These are phyloP conservation scores for Fomitopsis serialis DNA, from an alignment of 768 basidiomycete species.

Conservation along the genomic window DNA sequence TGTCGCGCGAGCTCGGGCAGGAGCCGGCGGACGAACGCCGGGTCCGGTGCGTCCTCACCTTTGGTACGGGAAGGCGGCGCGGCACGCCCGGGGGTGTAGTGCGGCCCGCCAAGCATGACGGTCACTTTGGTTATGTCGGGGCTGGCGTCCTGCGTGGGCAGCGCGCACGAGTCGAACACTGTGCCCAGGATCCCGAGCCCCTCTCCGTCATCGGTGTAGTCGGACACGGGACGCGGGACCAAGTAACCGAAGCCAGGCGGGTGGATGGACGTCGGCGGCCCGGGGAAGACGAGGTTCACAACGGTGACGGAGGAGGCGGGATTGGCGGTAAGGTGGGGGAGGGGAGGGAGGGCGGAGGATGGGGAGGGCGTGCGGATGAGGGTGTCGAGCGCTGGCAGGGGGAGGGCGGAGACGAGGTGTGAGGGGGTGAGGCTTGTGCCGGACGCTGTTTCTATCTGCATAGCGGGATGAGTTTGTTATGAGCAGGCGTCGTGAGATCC, in stretches of 20 bases:
- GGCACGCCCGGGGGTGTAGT: conserved; percentile 17
- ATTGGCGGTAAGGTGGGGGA: conserved; percentile 69
- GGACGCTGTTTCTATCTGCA: conserved; percentile 31
- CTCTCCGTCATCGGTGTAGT: conserved; percentile 26
- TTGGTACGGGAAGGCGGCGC: conserved; percentile 3
- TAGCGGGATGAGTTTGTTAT: neutral
- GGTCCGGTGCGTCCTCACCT: conserved; percentile 37
- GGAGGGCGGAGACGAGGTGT: conserved; percentile 75
- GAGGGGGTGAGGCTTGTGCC: conserved; percentile 38
- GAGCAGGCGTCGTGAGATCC: neutral
- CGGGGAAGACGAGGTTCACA: conserved; percentile 79
- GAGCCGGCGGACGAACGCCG: conserved; percentile 21
- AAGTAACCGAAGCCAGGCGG: conserved; percentile 94
- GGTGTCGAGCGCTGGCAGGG: conserved; percentile 45
- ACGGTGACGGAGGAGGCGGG: conserved; percentile 80
- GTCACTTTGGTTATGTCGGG: conserved; percentile 68
- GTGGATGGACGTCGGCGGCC: conserved; percentile 45
- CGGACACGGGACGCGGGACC: conserved; percentile 68
- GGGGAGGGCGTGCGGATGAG: neutral
- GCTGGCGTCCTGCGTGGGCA: conserved; percentile 49
- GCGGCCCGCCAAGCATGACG: conserved; percentile 86
- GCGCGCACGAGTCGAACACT: conserved; percentile 83
- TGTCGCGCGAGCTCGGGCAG: conserved; percentile 21
- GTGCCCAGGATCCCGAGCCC: conserved; percentile 67
- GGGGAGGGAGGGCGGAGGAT: conserved; percentile 11